Base-by-base conservation (phyloP, 2,329 filamentous ascomycete genomes). In the Penicillium expansum region DNA sequence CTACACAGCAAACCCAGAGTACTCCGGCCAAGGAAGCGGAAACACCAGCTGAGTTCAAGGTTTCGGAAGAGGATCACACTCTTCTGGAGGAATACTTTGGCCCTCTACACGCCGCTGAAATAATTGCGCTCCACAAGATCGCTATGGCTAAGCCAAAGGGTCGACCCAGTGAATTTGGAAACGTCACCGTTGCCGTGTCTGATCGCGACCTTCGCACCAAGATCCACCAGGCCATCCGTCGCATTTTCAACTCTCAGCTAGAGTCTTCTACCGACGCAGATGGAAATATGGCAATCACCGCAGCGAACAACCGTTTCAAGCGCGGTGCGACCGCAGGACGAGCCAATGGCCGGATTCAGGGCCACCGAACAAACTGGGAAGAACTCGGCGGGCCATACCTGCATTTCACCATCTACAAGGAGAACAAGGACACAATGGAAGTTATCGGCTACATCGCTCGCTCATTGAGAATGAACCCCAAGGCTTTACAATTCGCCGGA, bases 361-460 rank as follows among this genome's bases (percentile, higher is more conserved):
- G 73, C 48, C 75, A 77, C 43, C 82, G 81, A 63, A 67, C 83
- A 35, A 79, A 77, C 51, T 89, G 86, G 86, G 77, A 85, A 52
- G 86, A 89, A 62, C 77, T 87, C 41, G 86, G 82, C n/a, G 91
- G 89, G 18, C 88, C 92, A 48, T 94, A 91, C 72, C 78, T 96
- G 14, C 92, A 96, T 73, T 96, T 96, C 72, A 93, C 90, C 0
- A 80, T 97, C 50, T 95, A 93, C 83, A 97, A 97, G 77, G 92
- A 96, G 77, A 97, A 97, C 77, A 92, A 93, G 70, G 92, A 97
- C 71, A 97, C 92, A 1, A 95, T 96, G 90, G 92, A 97, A 66
- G 88, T 91, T 0, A 81, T 95, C 52, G 87, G 85, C 52, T 90
- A 89, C 67, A 82, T 97, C 39, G 85, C 87, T 1, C 88, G 88